Evolutionary conservation across 1,139 yeast genomes (phyloP).

Genomic region (Groenewaldozyma auringiensis): DNA sequence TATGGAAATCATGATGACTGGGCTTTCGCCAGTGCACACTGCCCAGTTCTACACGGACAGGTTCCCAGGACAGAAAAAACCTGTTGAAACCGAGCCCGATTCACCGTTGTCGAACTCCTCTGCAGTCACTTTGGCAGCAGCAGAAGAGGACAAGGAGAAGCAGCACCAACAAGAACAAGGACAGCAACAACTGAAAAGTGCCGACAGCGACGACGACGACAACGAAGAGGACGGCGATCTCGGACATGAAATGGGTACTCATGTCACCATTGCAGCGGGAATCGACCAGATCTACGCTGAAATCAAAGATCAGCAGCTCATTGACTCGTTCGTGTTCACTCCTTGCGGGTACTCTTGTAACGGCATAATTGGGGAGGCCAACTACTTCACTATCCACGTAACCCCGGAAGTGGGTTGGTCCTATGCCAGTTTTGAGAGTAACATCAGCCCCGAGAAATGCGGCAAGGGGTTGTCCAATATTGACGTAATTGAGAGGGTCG

Average conservation of each 20-base stretch:
- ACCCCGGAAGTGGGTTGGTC: constrained; percentile 95
- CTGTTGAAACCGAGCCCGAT: constrained; percentile 20
- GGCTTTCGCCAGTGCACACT: constrained; percentile 53
- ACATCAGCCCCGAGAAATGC: constrained; percentile 45
- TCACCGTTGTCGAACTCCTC: constrained; percentile 20
- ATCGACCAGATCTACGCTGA: constrained; percentile 51
- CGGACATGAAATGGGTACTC: constrained; percentile 69
- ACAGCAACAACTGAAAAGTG: too few species aligned
- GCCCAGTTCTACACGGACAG: constrained; percentile 54
- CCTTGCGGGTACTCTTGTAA: constrained; percentile 97
- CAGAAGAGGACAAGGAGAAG: neutral
- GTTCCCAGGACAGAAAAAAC: constrained; percentile 33
- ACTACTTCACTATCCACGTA: constrained; percentile 85
- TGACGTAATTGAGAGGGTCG: constrained; percentile 47
- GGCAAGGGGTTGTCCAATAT: constrained; percentile 38
- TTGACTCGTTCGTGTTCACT: constrained; percentile 84
- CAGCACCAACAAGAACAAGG: too few species aligned
- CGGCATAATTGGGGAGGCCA: constrained; percentile 51
- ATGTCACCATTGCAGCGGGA: constrained; percentile 54
- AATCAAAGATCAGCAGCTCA: constrained; percentile 25
- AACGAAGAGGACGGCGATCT: constrained; percentile 47
- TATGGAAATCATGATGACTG: constrained; percentile 88
- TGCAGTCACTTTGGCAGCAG: constrained; percentile 20
- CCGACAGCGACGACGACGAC: constrained; percentile 33
- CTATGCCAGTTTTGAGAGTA: constrained; percentile 92